These are phyloP conservation scores for Pythium dissimile DNA, from an alignment of 352 stramenopile genomes.

Conservation along the genomic window DNA sequence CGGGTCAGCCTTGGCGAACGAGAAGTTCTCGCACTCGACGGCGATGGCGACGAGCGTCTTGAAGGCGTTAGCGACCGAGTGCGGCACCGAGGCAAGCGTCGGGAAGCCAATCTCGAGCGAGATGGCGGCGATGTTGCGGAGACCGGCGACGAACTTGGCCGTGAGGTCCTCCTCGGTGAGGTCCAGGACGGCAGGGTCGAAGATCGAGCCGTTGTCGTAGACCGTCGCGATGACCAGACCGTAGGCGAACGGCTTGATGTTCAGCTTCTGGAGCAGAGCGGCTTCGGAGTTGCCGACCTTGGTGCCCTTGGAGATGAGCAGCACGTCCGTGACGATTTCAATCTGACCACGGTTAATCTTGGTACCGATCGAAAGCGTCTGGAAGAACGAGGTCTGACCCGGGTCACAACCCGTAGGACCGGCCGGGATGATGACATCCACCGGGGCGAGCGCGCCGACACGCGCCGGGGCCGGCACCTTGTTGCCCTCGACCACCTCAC, in stretches of 20 bases:
- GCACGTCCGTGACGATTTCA: constrained; percentile 98
- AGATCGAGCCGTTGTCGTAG: constrained; percentile 99
- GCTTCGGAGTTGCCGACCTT: constrained; percentile 99
- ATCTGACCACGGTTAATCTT: constrained; percentile 99
- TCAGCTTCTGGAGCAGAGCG: constrained; percentile 97
- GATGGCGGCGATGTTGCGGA: constrained; percentile 93
- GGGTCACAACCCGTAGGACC: constrained; percentile 98
- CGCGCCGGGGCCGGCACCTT: constrained; percentile 95
- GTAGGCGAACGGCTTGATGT: constrained; percentile 99
- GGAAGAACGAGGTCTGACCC: constrained; percentile 99
- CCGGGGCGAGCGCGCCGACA: constrained; percentile 94
- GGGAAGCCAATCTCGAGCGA: constrained; percentile 95
- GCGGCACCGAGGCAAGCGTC: constrained; percentile 96
- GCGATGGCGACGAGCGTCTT: constrained; percentile 96
- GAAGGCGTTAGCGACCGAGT: constrained; percentile 99
- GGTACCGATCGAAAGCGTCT: constrained; percentile 98
- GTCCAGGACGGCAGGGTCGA: constrained; percentile 98
- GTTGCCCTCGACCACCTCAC: constrained; percentile 85
- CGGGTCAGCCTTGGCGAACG: constrained; percentile 96
- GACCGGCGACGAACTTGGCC: constrained; percentile 94
- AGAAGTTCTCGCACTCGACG: constrained; percentile 95
- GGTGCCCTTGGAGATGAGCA: constrained; percentile 94
- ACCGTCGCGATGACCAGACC: constrained; percentile 95
- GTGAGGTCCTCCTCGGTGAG: constrained; percentile 97
- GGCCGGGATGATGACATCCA: constrained; percentile 96